Conservation (phyloP, 2,329 filamentous ascomycete species). For the Dactylellina parvicollis region DNA sequence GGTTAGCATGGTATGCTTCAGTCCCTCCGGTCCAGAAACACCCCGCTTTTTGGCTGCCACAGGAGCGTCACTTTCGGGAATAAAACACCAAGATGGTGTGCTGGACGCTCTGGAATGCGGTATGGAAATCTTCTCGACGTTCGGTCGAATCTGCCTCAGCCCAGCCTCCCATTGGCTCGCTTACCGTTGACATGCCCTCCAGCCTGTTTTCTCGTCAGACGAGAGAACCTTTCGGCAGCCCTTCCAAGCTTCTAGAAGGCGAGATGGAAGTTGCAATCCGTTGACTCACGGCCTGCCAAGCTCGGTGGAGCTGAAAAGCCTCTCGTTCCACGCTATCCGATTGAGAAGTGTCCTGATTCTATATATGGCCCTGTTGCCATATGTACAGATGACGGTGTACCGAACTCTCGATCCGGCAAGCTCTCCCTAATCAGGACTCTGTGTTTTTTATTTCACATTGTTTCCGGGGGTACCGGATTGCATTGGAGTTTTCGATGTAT, state of each 20-base stretch:
- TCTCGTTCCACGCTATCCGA: too few species aligned
- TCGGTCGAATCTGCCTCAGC: conserved; percentile 28
- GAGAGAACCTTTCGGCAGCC: conserved; percentile 29
- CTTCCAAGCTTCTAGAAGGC: conserved; percentile 54
- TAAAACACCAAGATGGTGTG: conserved; percentile 51
- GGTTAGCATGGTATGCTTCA: conserved; percentile 40
- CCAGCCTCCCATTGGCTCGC: conserved; percentile 50
- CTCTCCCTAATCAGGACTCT: too few species aligned
- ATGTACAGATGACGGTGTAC: too few species aligned
- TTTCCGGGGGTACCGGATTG: too few species aligned
- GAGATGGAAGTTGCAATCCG: conserved; percentile 13
- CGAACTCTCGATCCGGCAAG: too few species aligned
- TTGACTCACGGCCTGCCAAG: conserved; percentile 18
- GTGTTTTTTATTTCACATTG: too few species aligned
- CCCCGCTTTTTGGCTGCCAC: conserved; percentile 38
- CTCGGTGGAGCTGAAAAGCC: neutral
- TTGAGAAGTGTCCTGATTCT: too few species aligned
- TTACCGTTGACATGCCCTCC: conserved; percentile 42
- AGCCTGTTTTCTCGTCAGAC: conserved; percentile 31
- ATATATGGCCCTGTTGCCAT: too few species aligned
- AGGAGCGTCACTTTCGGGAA: conserved; percentile 27
- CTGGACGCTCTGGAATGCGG: conserved; percentile 52
- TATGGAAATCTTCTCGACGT: conserved; percentile 48
- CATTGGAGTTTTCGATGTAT: too few species aligned
- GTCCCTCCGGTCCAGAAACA: conserved; percentile 5